phyloP scores from a whole-genome alignment of 2,329 filamentous ascomycete genomes.

The Fusarium scirpi region DNA sequence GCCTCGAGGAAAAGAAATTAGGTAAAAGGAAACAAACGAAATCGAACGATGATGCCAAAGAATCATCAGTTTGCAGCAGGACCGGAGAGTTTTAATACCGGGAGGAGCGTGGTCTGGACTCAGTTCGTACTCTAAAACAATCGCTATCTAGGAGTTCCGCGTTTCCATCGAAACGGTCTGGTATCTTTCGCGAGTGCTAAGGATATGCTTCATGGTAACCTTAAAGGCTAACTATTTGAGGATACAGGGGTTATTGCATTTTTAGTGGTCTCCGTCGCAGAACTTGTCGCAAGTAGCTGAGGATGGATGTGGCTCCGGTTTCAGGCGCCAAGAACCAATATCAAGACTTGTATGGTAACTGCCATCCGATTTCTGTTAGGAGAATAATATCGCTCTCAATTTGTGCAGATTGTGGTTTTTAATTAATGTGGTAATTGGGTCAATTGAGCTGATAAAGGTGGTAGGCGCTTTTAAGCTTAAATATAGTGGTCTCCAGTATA shows the following conservation, averaged over 20 bases:
- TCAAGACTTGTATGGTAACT: not conserved
- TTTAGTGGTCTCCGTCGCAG: not conserved
- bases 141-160: not conserved
- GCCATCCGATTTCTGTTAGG: too few species aligned
- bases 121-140: not conserved
- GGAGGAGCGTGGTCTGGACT: not conserved
- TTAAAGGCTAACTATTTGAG: not conserved
- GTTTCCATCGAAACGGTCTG: not conserved
- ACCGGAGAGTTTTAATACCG: slow-evolving; percentile 23
- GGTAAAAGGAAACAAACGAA: slow-evolving; percentile 9
- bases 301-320: not conserved
- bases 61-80: slow-evolving; percentile 24
- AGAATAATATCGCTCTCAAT: not conserved
- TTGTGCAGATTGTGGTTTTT: not conserved
- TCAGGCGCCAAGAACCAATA: not conserved
- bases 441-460: too few species aligned
- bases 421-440: not conserved
- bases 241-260: not conserved
- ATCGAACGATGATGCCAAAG: slow-evolving; percentile 31
- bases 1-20: slow-evolving; percentile 13
- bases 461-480: not conserved
- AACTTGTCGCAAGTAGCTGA: not conserved
- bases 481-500: not conserved
- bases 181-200: not conserved
- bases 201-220: slow-evolving; percentile 5